Conservation (phyloP, 2,329 filamentous ascomycete species). For the Xylariaceae sp. region DNA sequence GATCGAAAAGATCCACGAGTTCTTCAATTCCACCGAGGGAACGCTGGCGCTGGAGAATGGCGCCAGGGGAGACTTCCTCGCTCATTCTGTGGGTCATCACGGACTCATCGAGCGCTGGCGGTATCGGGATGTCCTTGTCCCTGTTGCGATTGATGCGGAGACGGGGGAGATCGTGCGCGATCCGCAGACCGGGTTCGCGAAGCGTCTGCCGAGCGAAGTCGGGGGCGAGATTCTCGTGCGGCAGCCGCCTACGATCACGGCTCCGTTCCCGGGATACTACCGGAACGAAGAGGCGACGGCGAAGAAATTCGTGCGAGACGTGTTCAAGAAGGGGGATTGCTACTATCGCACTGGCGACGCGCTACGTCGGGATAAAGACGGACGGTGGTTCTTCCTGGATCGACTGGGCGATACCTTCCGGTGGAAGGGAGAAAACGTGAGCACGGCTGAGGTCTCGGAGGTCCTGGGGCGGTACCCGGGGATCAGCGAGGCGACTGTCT, state of each 20-base stretch:
- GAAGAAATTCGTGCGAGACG: slow-evolving; percentile 59
- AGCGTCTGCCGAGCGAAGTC: slow-evolving; percentile 55
- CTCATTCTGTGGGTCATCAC: slow-evolving; percentile 64
- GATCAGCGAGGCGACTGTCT: slow-evolving; percentile 62
- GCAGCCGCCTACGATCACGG: slow-evolving; percentile 45
- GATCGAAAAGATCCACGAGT: slow-evolving; percentile 60
- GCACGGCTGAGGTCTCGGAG: slow-evolving; percentile 61
- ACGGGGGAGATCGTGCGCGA: slow-evolving; percentile 63
- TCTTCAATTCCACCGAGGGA: slow-evolving; percentile 74
- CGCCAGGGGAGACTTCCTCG: slow-evolving; percentile 55
- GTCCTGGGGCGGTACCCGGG: slow-evolving; percentile 54
- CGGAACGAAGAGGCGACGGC: slow-evolving; percentile 58
- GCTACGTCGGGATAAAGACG: slow-evolving; percentile 54
- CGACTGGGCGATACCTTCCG: slow-evolving; percentile 66
- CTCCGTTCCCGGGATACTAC: slow-evolving; percentile 64
- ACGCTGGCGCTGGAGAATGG: slow-evolving; percentile 58
- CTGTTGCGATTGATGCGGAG: slow-evolving; percentile 63
- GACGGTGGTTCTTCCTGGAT: slow-evolving; percentile 65
- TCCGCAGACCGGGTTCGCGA: slow-evolving; percentile 61
- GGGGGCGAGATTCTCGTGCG: slow-evolving; percentile 72
- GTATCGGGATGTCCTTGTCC: slow-evolving; percentile 52
- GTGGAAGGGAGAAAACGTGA: slow-evolving; percentile 68
- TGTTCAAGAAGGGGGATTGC: slow-evolving; percentile 61
- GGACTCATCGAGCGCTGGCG: slow-evolving; percentile 53
- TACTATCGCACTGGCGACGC: slow-evolving; percentile 67